phyloP scores from a whole-genome alignment of 1,284 basidiomycete species.

The Microbotryum silenes-acaulis region DNA sequence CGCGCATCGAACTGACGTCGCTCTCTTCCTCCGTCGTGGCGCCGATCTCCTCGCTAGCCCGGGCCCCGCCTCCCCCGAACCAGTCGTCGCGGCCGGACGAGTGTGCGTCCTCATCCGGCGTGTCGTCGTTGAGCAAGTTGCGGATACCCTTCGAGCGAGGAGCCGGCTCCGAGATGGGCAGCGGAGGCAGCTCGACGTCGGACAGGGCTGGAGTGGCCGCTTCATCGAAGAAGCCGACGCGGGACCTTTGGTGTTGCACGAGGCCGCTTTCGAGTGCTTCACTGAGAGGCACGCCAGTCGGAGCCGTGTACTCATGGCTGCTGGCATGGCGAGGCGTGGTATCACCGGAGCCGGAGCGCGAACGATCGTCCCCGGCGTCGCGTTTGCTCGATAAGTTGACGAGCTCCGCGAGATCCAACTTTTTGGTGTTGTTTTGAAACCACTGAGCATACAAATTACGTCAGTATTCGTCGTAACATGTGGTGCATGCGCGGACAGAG shows the following conservation, averaged over 20 bases:
- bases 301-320: too few relatives aligned
- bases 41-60: constrained; percentile 2
- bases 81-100: constrained; percentile 19
- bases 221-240: too few relatives aligned
- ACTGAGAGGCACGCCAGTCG: too few relatives aligned
- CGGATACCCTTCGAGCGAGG: constrained; percentile 17
- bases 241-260: too few relatives aligned
- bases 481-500: too few relatives aligned
- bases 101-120: constrained; percentile 1
- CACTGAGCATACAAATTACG: constrained; percentile 1
- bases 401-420: constrained; percentile 10
- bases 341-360: not conserved
- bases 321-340: too few relatives aligned
- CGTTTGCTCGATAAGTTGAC: not conserved
- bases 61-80: constrained; percentile 14
- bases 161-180: constrained; percentile 3
- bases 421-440: constrained; percentile 25
- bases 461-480: not conserved
- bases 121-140: constrained; percentile 29
- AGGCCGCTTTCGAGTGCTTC: too few relatives aligned
- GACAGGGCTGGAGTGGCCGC: too few relatives aligned
- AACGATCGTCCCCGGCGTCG: not conserved
- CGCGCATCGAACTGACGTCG: not conserved
- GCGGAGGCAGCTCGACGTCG: too few relatives aligned
- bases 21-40: constrained; percentile 17